Evolutionary conservation across 1,284 basidiomycete species (phyloP), one percentile per base, ranked within the genome.

Genomic region (Ceratobasidium sp.): DNA sequence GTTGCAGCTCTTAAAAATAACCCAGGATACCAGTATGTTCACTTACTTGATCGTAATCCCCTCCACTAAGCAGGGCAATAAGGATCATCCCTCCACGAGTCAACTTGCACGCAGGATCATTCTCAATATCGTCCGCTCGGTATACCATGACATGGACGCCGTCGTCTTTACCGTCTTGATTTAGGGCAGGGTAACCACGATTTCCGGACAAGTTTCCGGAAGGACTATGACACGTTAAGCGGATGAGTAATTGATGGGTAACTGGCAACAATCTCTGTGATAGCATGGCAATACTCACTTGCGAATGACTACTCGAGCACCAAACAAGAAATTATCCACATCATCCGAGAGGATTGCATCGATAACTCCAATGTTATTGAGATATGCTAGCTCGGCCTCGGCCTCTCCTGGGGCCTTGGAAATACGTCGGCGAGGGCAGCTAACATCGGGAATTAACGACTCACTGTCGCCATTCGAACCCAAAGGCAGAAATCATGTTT

Each of bases 321-420:
- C 96, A 73, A 98, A 98, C 1, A 98, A 78, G 73, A 98, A 89
- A 31, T 88, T 93, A 75, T 98, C 96, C 0, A 93, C 93, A 74
- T 98, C 96, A 78, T 98, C 96, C 0, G 94, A 94, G 40, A 97
- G 81, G 10, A 98, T 86, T 0, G 89, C 93, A 76, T 99, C 96
- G 64, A 98, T 90, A 67, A 91, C 78, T 0, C 93, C 93, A 35
- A 89, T 85, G 3, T 82, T 80, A 74, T 93, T 94, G 72, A 98
- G 82, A 71, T 90, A 89, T 0, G 96, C 96, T 0, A 99, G 83
- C 76, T 99, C 96, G 0, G 96, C 96, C 78, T 99, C 96, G 0
- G 96, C 96, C 78, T 98, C 96, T 12, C 94, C 96, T 0, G 93
- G 93, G 4, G 96, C 96, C 86, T 91, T 71, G 25, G 27, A 52